A percentile compares a stretch with the other conserved stretches of the same genome.
Evolutionary conservation across 2,329 filamentous ascomycete genomes (phyloP).

Genomic region (Cryoendolithus antarcticus): DNA sequence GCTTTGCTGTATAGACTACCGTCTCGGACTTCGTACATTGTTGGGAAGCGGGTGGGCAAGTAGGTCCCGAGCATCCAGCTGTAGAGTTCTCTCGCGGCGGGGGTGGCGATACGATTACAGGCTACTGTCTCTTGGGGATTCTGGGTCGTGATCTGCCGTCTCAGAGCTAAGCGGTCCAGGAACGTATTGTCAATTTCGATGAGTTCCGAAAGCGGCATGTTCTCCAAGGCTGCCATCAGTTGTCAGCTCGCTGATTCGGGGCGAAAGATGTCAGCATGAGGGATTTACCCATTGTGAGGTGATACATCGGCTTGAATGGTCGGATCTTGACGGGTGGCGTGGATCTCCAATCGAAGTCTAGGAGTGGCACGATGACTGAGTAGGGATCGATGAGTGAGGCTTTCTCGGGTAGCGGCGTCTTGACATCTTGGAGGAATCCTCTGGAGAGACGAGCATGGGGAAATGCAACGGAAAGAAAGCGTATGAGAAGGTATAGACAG

Average conservation of each 20-base stretch:
- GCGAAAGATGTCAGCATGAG: no score
- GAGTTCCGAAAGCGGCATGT: constrained; percentile 40
- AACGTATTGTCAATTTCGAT: constrained; percentile 50
- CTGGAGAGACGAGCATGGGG: no score
- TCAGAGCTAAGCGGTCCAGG: constrained; percentile 37
- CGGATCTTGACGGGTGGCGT: constrained; percentile 42
- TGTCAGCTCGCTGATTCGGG: no score
- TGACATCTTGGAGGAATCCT: no score
- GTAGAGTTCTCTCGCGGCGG: constrained; percentile 46
- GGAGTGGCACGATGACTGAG: constrained; percentile 32
- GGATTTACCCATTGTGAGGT: constrained; percentile 49
- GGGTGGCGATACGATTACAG: constrained; percentile 24
- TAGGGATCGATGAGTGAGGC: constrained; percentile 21
- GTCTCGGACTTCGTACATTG: constrained; percentile 1
- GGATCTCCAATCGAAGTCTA: constrained; percentile 38
- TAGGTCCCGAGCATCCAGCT: constrained; percentile 42
- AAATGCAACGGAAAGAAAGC: no score
- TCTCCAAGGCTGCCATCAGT: constrained; percentile 37
- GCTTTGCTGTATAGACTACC: constrained; percentile 31
- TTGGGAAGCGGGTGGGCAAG: constrained; percentile 44
- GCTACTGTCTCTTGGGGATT: constrained; percentile 31
- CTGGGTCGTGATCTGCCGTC: constrained; percentile 34
- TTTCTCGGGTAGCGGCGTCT: background rate
- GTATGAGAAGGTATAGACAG: no score
- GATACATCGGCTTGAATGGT: constrained; percentile 49